These are phyloP conservation scores for Ceratocystiopsis minuta DNA, from an alignment of 2,329 filamentous ascomycete species.

Conservation along the genomic window DNA sequence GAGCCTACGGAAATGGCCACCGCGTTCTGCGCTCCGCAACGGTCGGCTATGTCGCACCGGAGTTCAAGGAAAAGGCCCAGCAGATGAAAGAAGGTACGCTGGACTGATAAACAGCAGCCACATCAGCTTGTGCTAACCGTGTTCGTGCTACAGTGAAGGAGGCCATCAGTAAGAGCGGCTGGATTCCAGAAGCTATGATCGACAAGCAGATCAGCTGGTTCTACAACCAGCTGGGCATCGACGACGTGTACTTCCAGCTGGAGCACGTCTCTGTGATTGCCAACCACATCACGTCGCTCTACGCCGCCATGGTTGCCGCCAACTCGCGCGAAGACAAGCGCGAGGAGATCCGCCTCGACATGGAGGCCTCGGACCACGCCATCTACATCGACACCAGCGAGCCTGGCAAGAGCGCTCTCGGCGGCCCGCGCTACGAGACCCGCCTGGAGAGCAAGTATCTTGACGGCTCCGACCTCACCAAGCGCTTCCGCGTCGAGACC, in stretches of 20 bases:
- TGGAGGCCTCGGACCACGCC: conserved; percentile 85
- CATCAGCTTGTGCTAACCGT: background rate
- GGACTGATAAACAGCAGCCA: background rate
- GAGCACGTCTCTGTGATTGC: conserved; percentile 75
- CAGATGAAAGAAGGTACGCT: conserved; percentile 69
- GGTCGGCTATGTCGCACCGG: conserved; percentile 84
- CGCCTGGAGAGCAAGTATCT: conserved; percentile 91
- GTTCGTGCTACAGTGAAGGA: conserved; percentile 44
- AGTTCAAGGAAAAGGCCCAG: conserved; percentile 79
- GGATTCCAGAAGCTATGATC: conserved; percentile 70
- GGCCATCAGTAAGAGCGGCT: conserved; percentile 58
- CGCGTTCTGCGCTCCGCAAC: conserved; percentile 72
- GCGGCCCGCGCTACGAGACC: conserved; percentile 82
- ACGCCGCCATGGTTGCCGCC: conserved; percentile 89
- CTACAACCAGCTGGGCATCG: conserved; percentile 87
- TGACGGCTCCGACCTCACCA: conserved; percentile 53
- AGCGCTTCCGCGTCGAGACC: conserved; percentile 85
- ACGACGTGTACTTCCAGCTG: conserved; percentile 95
- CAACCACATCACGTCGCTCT: conserved; percentile 87
- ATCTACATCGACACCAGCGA: conserved; percentile 97
- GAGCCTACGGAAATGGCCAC: conserved; percentile 40
- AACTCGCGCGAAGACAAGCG: conserved; percentile 85
- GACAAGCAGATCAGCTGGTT: conserved; percentile 87
- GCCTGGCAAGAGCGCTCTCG: conserved; percentile 58
- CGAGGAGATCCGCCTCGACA: conserved; percentile 85